These are phyloP conservation scores for Cladosporium oxysporum DNA, from an alignment of 2,329 filamentous ascomycete species.

Conservation along the genomic window DNA sequence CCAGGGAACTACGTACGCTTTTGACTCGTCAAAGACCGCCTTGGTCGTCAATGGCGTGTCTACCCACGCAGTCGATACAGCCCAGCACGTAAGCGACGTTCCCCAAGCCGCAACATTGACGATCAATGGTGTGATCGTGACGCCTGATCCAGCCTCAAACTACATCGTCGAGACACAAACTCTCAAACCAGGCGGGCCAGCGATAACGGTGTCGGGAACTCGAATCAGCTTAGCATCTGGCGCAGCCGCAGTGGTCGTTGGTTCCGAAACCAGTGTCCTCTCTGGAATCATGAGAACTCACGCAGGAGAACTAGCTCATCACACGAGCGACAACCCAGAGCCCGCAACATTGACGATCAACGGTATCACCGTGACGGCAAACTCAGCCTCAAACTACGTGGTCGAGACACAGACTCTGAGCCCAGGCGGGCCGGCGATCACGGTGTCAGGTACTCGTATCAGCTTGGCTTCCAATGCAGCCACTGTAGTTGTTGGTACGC, in stretches of 20 bases:
- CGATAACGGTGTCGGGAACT: not conserved
- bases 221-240: not conserved
- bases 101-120: not conserved
- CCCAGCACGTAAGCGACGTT: not conserved
- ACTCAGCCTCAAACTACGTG: no score
- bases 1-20: not conserved
- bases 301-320: not conserved
- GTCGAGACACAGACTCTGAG: no score
- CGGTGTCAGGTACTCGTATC: constrained; percentile 32
- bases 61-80: not conserved
- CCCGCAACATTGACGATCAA: no score
- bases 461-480: constrained; percentile 10
- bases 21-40: not conserved
- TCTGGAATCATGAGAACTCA: not conserved
- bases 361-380: no score
- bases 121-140: not conserved
- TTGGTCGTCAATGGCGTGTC: not conserved
- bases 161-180: constrained; percentile 29
- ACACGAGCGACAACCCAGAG: no score
- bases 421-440: constrained; percentile 26
- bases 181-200: constrained; percentile 36
- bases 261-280: not conserved
- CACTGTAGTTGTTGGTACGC: not conserved
- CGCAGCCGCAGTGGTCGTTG: not conserved
- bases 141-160: not conserved